Evolutionary conservation across 352 stramenopile species (phyloP).

Genomic region (Elongisporangium undulatum): DNA sequence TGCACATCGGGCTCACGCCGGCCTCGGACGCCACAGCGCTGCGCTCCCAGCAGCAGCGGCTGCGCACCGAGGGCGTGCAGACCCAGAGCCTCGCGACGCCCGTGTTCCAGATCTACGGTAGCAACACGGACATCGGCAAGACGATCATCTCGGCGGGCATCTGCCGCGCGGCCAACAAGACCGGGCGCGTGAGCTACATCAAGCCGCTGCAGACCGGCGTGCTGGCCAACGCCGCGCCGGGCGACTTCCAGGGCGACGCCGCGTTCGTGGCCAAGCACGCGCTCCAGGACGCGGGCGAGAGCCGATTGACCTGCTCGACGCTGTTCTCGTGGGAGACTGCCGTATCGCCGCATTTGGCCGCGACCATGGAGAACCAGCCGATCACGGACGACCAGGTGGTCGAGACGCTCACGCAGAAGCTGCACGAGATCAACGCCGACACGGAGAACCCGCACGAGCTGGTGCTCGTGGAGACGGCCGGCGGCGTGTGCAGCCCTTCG

Average conservation of each 20-base stretch:
- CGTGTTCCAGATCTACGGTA: constrained; percentile 92
- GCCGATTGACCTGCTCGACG: constrained; percentile 62
- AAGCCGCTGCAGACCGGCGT: constrained; percentile 96
- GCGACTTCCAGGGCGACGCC: constrained; percentile 73
- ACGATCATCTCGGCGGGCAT: constrained; percentile 94
- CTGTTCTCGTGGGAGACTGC: constrained; percentile 93
- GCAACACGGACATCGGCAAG: constrained; percentile 98
- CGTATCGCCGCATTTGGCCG: constrained; percentile 93
- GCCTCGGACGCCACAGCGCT: constrained; percentile 15
- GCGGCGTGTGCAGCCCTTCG: constrained; percentile 91
- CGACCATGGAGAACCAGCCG: constrained; percentile 78
- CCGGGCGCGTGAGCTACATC: constrained; percentile 84
- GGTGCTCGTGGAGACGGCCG: constrained; percentile 93
- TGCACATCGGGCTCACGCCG: neutral
- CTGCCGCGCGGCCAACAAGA: constrained; percentile 59
- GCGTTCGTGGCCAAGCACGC: constrained; percentile 75
- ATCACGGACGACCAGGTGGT: constrained; percentile 88
- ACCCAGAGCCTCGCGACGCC: constrained; percentile 55
- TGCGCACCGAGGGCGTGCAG: constrained; percentile 50
- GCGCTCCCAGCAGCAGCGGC: constrained; percentile 33
- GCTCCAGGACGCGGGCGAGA: constrained; percentile 6
- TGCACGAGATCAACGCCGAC: constrained; percentile 32
- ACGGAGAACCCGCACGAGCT: constrained; percentile 36
- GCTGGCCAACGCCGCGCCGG: constrained; percentile 28
- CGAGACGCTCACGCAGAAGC: constrained; percentile 51